Evolutionary conservation across 768 basidiomycete species (phyloP).

Genomic region (Naganishia onofrii): DNA sequence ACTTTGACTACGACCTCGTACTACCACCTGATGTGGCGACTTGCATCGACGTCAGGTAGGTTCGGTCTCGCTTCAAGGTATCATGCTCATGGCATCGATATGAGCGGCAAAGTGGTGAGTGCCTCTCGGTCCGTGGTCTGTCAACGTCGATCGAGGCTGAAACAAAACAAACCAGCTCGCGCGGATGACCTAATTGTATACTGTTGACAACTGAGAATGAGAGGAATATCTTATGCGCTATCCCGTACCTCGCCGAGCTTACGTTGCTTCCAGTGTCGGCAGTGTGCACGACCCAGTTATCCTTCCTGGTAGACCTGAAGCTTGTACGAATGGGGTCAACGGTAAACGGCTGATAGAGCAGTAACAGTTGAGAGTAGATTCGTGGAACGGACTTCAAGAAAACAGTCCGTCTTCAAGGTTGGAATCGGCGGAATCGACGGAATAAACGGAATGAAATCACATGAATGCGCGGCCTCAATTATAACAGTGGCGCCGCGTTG

Average conservation of each 20-base stretch:
- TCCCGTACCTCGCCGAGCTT: no score
- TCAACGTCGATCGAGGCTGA: conserved; percentile 19
- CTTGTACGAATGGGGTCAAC: no score
- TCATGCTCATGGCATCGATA: not conserved
- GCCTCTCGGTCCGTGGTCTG: not conserved
- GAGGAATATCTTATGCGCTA: not conserved
- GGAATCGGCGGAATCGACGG: no score
- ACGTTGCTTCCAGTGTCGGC: no score
- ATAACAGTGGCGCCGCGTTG: not conserved
- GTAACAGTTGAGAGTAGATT: not conserved
- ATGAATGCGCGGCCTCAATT: not conserved
- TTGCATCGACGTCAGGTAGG: not conserved
- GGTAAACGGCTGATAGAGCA: no score
- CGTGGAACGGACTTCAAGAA: no score
- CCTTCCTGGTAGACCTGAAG: no score
- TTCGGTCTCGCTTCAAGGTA: not conserved
- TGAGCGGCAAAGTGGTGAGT: not conserved
- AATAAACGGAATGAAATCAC: not conserved
- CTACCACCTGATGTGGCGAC: not conserved
- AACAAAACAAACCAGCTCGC: conserved; percentile 22
- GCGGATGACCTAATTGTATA: not conserved
- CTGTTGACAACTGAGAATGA: not conserved
- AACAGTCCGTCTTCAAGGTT: no score
- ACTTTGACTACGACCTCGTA: not conserved
- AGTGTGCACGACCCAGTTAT: no score